Evolutionary conservation across 192 early-diverging fungal species (phyloP).

Genomic region (Ambispora gerdemannii): DNA sequence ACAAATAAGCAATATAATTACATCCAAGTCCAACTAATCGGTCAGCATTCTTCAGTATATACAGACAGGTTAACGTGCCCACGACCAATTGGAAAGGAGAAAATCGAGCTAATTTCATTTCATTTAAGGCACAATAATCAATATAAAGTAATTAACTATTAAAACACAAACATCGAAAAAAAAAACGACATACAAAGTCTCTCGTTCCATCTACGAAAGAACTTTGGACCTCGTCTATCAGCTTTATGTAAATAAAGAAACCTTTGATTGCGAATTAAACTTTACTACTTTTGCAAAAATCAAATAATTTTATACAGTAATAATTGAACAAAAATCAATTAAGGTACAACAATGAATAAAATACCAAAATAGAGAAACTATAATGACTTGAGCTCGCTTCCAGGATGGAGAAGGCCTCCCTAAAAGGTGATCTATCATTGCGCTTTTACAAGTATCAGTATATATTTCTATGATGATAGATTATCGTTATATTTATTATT

Average conservation of each 20-base stretch:
- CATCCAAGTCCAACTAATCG: conserved; percentile 70
- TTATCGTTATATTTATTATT: no score
- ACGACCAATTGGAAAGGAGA: conserved; percentile 77
- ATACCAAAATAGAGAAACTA: conserved; percentile 52
- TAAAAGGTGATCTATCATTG: conserved; percentile 93
- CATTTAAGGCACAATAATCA: not conserved
- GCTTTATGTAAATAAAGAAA: conserved; percentile 19
- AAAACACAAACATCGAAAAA: not conserved
- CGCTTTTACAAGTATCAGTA: no score
- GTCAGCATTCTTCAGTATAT: conserved; percentile 65
- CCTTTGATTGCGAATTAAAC: not conserved
- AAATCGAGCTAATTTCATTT: conserved; percentile 36
- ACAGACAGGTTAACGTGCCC: conserved; percentile 60
- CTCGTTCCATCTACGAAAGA: conserved; percentile 33
- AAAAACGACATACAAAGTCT: conserved; percentile 29
- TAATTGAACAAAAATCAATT: conserved; percentile 19
- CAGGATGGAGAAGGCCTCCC: conserved; percentile 86
- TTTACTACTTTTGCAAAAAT: no score
- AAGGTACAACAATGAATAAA: not conserved
- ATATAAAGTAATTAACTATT: not conserved
- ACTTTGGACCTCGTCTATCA: conserved; percentile 30
- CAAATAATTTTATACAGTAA: not conserved
- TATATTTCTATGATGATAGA: no score
- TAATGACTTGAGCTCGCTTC: conserved; percentile 74
- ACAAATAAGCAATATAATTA: conserved; percentile 30